phyloP scores from a whole-genome alignment of 768 basidiomycete genomes.

The Tulasnella sp. region DNA sequence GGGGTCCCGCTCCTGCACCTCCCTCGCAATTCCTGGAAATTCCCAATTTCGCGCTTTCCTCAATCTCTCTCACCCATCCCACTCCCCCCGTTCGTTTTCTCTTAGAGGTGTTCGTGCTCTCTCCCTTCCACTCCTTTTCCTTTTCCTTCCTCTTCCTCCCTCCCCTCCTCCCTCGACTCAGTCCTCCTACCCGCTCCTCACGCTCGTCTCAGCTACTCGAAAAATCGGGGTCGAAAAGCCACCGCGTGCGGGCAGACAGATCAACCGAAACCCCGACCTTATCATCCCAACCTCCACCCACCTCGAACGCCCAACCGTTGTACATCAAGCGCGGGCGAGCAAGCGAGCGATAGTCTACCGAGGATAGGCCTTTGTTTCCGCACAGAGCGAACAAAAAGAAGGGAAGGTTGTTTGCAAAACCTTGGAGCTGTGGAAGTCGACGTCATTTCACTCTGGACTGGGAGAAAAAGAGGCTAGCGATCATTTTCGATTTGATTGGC shows the following conservation, averaged over 20 bases:
- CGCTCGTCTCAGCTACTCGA: not conserved
- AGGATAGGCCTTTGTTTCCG: slow-evolving; percentile 11
- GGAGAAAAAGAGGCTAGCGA: not conserved
- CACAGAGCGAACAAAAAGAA: not conserved
- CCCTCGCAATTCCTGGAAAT: not conserved
- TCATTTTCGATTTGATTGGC: not conserved
- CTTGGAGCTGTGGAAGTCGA: not conserved
- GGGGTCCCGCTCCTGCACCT: not conserved
- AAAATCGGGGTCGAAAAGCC: not conserved
- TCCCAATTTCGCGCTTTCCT: slow-evolving; percentile 5
- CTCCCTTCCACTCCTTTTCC: not conserved
- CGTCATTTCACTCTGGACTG: slow-evolving; percentile 16
- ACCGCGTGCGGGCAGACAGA: not conserved
- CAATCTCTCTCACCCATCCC: not conserved
- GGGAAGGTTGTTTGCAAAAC: not conserved
- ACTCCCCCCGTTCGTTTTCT: not conserved
- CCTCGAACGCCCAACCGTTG: too few species aligned
- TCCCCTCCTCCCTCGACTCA: not conserved
- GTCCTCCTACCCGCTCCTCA: not conserved
- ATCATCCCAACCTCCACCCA: too few species aligned
- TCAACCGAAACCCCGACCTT: not conserved
- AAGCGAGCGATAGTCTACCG: not conserved
- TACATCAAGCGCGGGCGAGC: not conserved
- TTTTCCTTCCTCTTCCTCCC: not conserved
- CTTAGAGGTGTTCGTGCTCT: not conserved